Conservation (phyloP, 257 asterid species). For the Avicennia marina region DNA sequence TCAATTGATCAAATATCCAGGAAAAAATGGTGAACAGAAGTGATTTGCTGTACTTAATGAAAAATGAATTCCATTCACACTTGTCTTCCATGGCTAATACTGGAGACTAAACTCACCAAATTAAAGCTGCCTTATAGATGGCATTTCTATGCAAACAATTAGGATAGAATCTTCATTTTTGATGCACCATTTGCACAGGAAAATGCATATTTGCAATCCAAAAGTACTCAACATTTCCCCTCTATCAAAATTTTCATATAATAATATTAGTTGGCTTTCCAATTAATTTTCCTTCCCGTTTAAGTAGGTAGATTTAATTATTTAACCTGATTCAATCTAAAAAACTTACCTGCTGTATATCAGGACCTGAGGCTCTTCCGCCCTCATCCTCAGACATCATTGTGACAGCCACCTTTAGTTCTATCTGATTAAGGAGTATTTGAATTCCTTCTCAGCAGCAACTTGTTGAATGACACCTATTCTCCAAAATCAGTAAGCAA, state of each 20-base stretch:
- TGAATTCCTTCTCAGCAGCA: not conserved
- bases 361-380: slow-evolving; percentile 25
- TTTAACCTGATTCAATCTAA: not conserved
- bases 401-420: not conserved
- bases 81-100: not conserved
- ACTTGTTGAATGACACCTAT: slow-evolving; percentile 8
- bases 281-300: not conserved
- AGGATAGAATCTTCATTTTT: not conserved
- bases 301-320: not conserved
- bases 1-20: not conserved
- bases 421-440: not conserved
- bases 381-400: slow-evolving; percentile 42
- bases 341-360: slow-evolving; percentile 9
- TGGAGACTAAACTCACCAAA: not conserved
- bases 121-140: not conserved
- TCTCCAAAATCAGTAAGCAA: slow-evolving; percentile 5
- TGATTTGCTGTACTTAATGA: not conserved
- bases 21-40: not conserved
- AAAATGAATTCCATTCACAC: not conserved
- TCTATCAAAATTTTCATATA: not conserved
- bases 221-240: not conserved
- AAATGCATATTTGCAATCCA: not conserved
- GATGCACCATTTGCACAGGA: not conserved
- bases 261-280: not conserved
- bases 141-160: not conserved